A percentile compares a stretch with the other conserved stretches of the same genome.
Evolutionary conservation across 257 asterid species (phyloP).

Genomic region (Plantago major): DNA sequence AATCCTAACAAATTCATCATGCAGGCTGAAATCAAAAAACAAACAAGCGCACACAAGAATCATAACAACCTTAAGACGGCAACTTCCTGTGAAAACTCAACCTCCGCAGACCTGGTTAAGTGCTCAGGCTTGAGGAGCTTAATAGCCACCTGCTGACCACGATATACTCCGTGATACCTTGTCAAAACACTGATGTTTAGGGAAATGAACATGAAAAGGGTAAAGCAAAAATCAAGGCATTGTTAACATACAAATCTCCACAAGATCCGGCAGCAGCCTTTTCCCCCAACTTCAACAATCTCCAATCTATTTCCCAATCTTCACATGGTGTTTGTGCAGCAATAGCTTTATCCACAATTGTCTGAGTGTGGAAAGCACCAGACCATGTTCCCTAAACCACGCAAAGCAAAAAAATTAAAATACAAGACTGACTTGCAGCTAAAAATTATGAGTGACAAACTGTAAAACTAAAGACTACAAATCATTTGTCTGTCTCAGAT

Average conservation of each 20-base stretch:
- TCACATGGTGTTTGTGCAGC: conserved; percentile 33
- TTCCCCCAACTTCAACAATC: conserved; percentile 70
- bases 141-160: conserved; percentile 75
- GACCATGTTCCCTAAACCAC: conserved; percentile 69
- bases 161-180: conserved; percentile 80
- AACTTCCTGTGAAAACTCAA: conserved; percentile 76
- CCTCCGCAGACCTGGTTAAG: conserved; percentile 59
- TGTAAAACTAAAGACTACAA: too few relatives aligned
- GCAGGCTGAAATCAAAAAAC: neutral
- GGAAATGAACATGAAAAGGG: conserved; percentile 6
- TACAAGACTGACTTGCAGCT: conserved; percentile 14
- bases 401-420: conserved; percentile 20
- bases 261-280: conserved; percentile 87
- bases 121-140: conserved; percentile 79
- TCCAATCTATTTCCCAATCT: conserved; percentile 77
- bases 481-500: too few relatives aligned
- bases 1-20: neutral
- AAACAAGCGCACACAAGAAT: neutral
- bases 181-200: conserved; percentile 25
- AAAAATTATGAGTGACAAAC: neutral
- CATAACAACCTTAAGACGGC: conserved; percentile 59
- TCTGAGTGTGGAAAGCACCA: conserved; percentile 45
- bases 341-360: conserved; percentile 40
- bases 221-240: conserved; percentile 6
- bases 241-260: conserved; percentile 70